A percentile compares a stretch with the other conserved stretches of the same genome.
Evolutionary conservation across 2,329 filamentous ascomycete genomes (phyloP).

Genomic region (Cytospora leucostoma): DNA sequence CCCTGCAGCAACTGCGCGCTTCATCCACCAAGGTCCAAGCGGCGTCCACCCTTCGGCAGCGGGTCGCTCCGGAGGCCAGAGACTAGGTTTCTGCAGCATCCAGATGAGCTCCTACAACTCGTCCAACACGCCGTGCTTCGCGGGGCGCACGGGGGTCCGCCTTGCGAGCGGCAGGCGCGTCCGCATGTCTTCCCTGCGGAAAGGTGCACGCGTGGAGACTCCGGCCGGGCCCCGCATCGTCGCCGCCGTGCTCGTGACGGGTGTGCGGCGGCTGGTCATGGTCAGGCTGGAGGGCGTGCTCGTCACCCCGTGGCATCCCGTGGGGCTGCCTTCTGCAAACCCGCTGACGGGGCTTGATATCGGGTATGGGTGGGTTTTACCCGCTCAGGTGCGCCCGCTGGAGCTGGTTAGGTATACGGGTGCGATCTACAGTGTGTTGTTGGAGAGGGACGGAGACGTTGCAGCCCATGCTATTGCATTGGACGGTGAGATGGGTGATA

Average conservation of each 20-base stretch:
- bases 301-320: conserved; percentile 63
- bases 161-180: conserved; percentile 45
- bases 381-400: conserved; percentile 39
- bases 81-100: conserved; percentile 31
- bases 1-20: neutral
- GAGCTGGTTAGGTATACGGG: conserved; percentile 48
- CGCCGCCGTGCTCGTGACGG: conserved; percentile 52
- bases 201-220: conserved; percentile 52
- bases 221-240: conserved; percentile 52
- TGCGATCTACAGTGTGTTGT: conserved; percentile 57
- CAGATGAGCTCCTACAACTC: conserved; percentile 49
- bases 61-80: neutral
- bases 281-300: conserved; percentile 49
- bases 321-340: conserved; percentile 38
- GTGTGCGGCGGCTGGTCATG: conserved; percentile 43
- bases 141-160: conserved; percentile 48
- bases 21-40: neutral
- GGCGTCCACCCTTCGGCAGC: too few species aligned
- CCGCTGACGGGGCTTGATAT: conserved; percentile 29
- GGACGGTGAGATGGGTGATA: conserved; percentile 31
- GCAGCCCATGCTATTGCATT: conserved; percentile 54
- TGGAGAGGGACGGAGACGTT: conserved; percentile 47
- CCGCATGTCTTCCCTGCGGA: conserved; percentile 46
- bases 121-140: conserved; percentile 52
- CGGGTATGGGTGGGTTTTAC: conserved; percentile 47